Base-by-base conservation (phyloP, 768 basidiomycete species). In the Suillus cothurnatus region DNA sequence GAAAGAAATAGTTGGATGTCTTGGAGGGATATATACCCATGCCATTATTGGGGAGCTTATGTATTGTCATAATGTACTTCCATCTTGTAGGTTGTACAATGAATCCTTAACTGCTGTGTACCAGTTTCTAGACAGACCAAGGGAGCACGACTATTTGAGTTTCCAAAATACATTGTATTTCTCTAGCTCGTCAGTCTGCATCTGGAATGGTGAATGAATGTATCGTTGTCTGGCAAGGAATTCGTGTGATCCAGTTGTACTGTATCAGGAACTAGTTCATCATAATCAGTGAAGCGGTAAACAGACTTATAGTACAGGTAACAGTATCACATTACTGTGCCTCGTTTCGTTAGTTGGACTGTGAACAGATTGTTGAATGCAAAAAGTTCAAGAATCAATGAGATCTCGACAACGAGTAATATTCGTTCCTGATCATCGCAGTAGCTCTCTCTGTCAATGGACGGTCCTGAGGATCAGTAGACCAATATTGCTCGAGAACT, bases 1-100 rank as follows among this genome's bases (percentile, higher is more conserved):
- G 71, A 39, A 77, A 69, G 66, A 71, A 72, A 50, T 70, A 68
- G 43, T 19, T 4, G 26, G 17, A 34, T 55, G 9, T 36, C 14
- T n/a, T 15, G 32, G 34, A 38, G 8, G n/a, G 6, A 32, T n/a
- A 31, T 39, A 12, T 41, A 21, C 17, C 4, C 19, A 12, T 59
- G 58, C 39, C 39, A 12, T 39, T 39, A 39, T 38, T 41, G 26
- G 58, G 21, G 38, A 38, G 28, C 12, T 39, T 28, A 31, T 41
- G 26, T 41, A 59, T 21, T 59, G 26, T 39, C 9, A 28, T 11
- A 1, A 58, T 58, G 38, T 58, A 26, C 23, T 39, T 41, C 39
- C 26, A 28, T 59, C 19, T 39, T 21, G 58, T 7, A 41, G 39
- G 39, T 59, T 41, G 58, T 59, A 59, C 57, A 12, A 21, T 4